phyloP scores from a whole-genome alignment of 768 basidiomycete genomes.

The Leccinum subgranulosum region DNA sequence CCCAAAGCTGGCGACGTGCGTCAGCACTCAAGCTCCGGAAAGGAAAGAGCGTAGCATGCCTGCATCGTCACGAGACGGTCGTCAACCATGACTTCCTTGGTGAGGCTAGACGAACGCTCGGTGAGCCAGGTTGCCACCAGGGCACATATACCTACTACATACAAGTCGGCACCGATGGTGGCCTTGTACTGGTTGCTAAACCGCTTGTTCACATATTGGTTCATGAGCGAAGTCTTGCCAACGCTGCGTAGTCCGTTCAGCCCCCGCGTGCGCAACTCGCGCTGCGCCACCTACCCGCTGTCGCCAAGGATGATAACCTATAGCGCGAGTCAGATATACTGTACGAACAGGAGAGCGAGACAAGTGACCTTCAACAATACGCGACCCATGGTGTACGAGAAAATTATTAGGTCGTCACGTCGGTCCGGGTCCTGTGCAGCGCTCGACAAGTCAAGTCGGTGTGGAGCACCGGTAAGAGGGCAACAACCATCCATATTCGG shows the following conservation, averaged over 20 bases:
- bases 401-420: conserved; percentile 2
- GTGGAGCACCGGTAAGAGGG: conserved; percentile 18
- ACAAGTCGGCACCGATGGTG: conserved; percentile 97
- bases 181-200: conserved; percentile 99
- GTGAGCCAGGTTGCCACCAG: conserved; percentile 1
- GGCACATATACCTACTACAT: conserved; percentile 45
- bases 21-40: conserved; percentile 1
- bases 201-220: conserved; percentile 99
- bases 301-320: conserved; percentile 99
- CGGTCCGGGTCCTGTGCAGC: conserved; percentile 3
- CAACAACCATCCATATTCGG: conserved; percentile 15
- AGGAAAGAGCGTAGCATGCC: conserved; percentile 42
- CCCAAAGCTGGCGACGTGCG: conserved; percentile 77
- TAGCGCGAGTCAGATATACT: conserved; percentile 7
- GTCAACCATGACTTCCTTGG: conserved; percentile 98
- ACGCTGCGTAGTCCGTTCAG: conserved; percentile 50
- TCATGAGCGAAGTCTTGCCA: conserved; percentile 99
- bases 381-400: conserved; percentile 60
- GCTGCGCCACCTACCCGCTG: conserved; percentile 65
- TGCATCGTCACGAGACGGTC: conserved; percentile 99
- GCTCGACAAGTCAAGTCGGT: conserved; percentile 14
- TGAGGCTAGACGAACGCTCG: conserved; percentile 55
- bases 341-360: not conserved
- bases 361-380: conserved; percentile 74
- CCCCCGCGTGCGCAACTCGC: not conserved